Evolutionary conservation across 2,329 filamentous ascomycete genomes (phyloP).

Genomic region (Diplodia sapinea): DNA sequence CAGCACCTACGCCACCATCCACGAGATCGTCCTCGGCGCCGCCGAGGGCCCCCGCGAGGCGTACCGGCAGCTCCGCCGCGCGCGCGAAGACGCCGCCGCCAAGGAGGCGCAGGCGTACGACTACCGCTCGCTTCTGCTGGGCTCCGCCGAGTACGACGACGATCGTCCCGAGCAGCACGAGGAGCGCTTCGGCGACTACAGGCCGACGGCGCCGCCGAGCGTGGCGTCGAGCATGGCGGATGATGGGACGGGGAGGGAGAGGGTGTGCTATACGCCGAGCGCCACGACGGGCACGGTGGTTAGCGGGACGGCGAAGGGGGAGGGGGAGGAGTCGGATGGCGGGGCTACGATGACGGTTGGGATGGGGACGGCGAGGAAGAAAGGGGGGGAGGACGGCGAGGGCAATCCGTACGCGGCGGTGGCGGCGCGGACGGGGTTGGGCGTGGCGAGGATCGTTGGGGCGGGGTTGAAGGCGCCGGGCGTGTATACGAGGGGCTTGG

Average conservation of each 20-base stretch:
- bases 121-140: neutral
- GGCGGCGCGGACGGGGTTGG: conserved; percentile 1
- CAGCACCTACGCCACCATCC: conserved; percentile 16
- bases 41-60: conserved; percentile 8
- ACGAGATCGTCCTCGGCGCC: neutral
- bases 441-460: conserved; percentile 12
- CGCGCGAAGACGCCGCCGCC: neutral
- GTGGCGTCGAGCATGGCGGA: no score
- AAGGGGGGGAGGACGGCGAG: no score
- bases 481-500: conserved; percentile 2
- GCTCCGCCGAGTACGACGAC: neutral
- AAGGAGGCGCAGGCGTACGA: neutral
- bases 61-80: neutral
- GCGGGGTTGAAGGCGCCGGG: conserved; percentile 18
- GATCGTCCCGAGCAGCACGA: no score
- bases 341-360: neutral
- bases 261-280: neutral
- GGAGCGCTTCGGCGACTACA: neutral
- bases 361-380: neutral
- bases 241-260: no score
- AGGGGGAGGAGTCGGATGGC: neutral
- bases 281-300: neutral
- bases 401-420: conserved; percentile 8
- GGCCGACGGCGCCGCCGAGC: neutral
- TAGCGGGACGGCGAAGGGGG: neutral